Percentiles rank a stretch among this genome's conserved stretches.
Evolutionary conservation across 2,329 filamentous ascomycete genomes (phyloP).

Genomic region (Plenodomus lindquistii): DNA sequence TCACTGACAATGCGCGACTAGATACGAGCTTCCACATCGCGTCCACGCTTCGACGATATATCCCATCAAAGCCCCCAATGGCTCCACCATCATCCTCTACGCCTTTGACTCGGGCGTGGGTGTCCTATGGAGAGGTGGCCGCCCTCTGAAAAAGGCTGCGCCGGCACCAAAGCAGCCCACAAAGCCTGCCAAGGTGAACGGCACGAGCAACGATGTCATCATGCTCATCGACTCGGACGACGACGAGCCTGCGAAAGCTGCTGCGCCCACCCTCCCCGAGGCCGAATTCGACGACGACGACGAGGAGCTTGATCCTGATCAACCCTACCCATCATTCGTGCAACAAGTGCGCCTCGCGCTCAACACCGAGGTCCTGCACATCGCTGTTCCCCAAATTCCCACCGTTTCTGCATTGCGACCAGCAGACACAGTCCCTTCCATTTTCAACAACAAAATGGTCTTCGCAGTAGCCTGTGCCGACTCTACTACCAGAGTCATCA

Average conservation of each 20-base stretch:
- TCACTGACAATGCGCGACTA: conserved; percentile 34
- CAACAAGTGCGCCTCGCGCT: conserved; percentile 60
- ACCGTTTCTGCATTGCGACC: conserved; percentile 33
- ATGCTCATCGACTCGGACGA: conserved; percentile 63
- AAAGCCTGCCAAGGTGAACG: conserved; percentile 47
- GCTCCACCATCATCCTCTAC: conserved; percentile 64
- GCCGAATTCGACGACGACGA: conserved; percentile 59
- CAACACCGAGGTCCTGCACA: conserved; percentile 56
- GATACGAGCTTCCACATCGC: conserved; percentile 64
- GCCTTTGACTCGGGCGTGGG: conserved; percentile 62
- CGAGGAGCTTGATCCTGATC: conserved; percentile 60
- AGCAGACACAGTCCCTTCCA: conserved; percentile 47
- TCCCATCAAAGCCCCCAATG: conserved; percentile 62
- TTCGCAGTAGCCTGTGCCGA: conserved; percentile 61
- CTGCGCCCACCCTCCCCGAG: conserved; percentile 22
- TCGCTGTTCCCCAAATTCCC: conserved; percentile 54
- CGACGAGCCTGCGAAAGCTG: conserved; percentile 47
- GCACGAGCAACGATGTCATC: conserved; percentile 49
- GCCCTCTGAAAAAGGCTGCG: conserved; percentile 47
- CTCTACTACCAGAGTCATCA: conserved; percentile 58
- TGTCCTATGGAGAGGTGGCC: conserved; percentile 64
- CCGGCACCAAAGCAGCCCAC: conserved; percentile 31
- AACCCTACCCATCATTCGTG: conserved; percentile 58
- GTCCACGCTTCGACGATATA: conserved; percentile 61
- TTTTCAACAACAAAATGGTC: conserved; percentile 56